Percentiles rank a stretch among this genome's conserved stretches.
Evolutionary conservation across 805 yeast genomes (phyloP).

Genomic region (Ogataea pignaliae): DNA sequence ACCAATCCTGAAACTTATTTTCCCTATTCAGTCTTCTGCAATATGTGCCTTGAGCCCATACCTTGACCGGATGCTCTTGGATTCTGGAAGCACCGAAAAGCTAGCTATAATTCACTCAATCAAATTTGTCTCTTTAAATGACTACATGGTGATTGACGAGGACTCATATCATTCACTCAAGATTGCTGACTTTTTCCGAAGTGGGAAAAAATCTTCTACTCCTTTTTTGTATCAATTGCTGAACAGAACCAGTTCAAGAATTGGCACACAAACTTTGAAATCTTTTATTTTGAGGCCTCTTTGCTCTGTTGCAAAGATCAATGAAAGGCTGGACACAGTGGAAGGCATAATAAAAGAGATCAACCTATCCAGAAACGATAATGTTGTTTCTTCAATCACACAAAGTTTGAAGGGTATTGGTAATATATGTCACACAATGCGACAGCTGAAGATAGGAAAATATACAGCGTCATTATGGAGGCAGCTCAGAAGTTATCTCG

Average conservation of each 20-base stretch:
- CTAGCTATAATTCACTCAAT: slow-evolving; percentile 5
- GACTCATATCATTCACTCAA: slow-evolving; percentile 26
- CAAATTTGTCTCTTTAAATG: slow-evolving; percentile 1
- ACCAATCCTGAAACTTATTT: no score
- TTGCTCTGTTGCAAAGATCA: slow-evolving; percentile 22
- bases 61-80: slow-evolving; percentile 4
- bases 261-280: slow-evolving; percentile 28
- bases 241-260: slow-evolving; percentile 24
- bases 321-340: slow-evolving; percentile 28
- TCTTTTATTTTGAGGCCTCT: slow-evolving; percentile 35
- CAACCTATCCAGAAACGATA: slow-evolving; percentile 10
- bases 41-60: slow-evolving; percentile 6
- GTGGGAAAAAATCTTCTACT: slow-evolving; percentile 6
- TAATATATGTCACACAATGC: slow-evolving; percentile 24
- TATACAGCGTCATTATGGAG: slow-evolving; percentile 28
- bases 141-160: slow-evolving; percentile 24
- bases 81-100: not conserved
- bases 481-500: slow-evolving; percentile 22
- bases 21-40: slow-evolving; percentile 3
- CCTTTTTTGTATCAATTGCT: slow-evolving; percentile 18
- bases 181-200: slow-evolving; percentile 8
- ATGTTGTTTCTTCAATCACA: slow-evolving; percentile 19
- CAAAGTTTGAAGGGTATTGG: slow-evolving; percentile 16
- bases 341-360: slow-evolving; percentile 17
- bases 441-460: slow-evolving; percentile 24